These are phyloP conservation scores for Trametes polyzona DNA, from an alignment of 1,284 basidiomycete genomes.

Conservation along the genomic window DNA sequence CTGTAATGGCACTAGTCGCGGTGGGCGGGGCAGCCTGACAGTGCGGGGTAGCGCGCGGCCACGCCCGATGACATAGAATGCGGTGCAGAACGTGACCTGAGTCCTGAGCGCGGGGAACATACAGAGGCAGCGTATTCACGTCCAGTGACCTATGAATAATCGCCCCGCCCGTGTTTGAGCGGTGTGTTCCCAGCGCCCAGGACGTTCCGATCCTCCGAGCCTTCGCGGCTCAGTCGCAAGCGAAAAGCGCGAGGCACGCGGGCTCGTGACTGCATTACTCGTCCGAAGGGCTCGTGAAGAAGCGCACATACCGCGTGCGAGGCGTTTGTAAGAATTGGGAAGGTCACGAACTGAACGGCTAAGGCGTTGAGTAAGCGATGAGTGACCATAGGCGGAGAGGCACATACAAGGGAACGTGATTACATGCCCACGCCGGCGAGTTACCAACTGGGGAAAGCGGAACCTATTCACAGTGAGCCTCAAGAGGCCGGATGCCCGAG, in stretches of 20 bases:
- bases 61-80: slow-evolving; percentile 6
- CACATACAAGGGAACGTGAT: background rate
- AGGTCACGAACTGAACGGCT: background rate
- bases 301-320: background rate
- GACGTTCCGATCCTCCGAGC: slow-evolving; percentile 12
- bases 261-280: slow-evolving; percentile 16
- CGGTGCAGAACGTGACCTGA: slow-evolving; percentile 14
- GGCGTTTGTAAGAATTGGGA: slow-evolving; percentile 1
- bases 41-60: slow-evolving; percentile 18
- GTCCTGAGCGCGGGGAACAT: background rate
- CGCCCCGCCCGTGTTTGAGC: slow-evolving; percentile 7
- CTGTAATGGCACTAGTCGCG: background rate
- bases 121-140: background rate
- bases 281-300: background rate
- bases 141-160: slow-evolving; percentile 1
- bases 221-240: slow-evolving; percentile 3
- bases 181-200: slow-evolving; percentile 11
- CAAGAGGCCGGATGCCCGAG: too few relatives aligned
- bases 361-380: background rate
- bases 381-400: background rate
- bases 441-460: too few relatives aligned
- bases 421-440: background rate
- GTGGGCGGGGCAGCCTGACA: slow-evolving; percentile 6
- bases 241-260: background rate
- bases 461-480: too few relatives aligned